These are phyloP conservation scores for Pythium volutum DNA, from an alignment of 352 stramenopile species.

Conservation along the genomic window DNA sequence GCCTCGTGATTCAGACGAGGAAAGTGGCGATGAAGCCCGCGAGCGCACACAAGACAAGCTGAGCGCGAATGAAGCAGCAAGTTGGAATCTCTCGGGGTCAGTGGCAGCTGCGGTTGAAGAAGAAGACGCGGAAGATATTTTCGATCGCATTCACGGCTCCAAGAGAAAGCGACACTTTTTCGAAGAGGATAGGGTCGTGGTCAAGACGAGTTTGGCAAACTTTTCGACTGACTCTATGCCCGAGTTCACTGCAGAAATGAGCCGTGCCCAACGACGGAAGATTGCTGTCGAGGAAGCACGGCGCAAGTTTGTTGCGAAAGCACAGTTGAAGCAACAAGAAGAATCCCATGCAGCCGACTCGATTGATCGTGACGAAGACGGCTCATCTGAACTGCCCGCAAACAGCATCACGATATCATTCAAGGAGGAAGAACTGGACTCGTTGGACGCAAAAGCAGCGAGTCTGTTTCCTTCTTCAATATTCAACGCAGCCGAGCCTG, in stretches of 20 bases:
- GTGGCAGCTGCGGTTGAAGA: conserved; percentile 4
- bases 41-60: background rate
- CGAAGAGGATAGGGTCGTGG: conserved; percentile 16
- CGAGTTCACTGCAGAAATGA: conserved; percentile 28
- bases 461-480: conserved; percentile 38
- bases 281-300: conserved; percentile 29
- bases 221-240: conserved; percentile 30
- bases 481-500: conserved; percentile 14
- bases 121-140: conserved; percentile 22
- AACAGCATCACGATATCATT: conserved; percentile 39
- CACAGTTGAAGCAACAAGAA: conserved; percentile 40
- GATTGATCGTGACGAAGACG: conserved; percentile 19
- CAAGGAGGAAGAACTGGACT: conserved; percentile 39
- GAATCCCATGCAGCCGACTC: conserved; percentile 46
- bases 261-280: conserved; percentile 27
- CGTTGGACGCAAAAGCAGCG: conserved; percentile 21
- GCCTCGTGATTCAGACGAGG: conserved; percentile 11
- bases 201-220: conserved; percentile 31
- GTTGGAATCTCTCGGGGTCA: background rate
- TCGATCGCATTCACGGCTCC: conserved; percentile 23
- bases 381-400: background rate
- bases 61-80: background rate
- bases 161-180: conserved; percentile 18
- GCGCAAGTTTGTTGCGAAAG: conserved; percentile 25
- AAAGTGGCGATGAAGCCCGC: conserved; percentile 1